Conservation (phyloP, 2,329 filamentous ascomycete species). For the Trichoderma pleuroti region DNA sequence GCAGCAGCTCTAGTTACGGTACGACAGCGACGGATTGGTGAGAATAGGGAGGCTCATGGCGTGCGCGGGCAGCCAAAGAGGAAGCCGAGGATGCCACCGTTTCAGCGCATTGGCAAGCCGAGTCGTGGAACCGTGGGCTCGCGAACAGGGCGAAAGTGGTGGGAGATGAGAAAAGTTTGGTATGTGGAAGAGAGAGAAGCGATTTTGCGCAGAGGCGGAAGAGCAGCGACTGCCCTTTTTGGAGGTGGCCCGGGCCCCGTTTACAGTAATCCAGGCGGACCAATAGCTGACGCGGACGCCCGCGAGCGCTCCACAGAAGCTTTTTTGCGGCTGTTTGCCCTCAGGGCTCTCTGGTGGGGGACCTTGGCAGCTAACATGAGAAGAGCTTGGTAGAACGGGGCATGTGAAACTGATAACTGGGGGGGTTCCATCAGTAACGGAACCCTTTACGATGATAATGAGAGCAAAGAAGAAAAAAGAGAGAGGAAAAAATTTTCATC, state of each 20-base stretch:
- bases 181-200: slow-evolving; percentile 14
- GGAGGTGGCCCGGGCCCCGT: slow-evolving; percentile 10
- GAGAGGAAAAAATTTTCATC: background rate
- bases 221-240: slow-evolving; percentile 17
- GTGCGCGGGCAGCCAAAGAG: slow-evolving; percentile 21
- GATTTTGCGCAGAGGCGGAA: slow-evolving; percentile 11
- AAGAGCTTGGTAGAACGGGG: background rate
- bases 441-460: background rate
- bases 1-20: slow-evolving; percentile 18
- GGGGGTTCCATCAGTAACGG: background rate
- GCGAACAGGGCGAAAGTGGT: background rate
- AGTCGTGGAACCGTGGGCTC: slow-evolving; percentile 17
- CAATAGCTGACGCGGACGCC: background rate
- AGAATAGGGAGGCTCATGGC: slow-evolving; percentile 12
- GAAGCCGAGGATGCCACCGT: slow-evolving; percentile 15
- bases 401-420: background rate
- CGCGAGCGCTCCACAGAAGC: slow-evolving; percentile 1
- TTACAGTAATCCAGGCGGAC: background rate
- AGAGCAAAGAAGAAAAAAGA: background rate
- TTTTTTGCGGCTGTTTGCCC: slow-evolving; percentile 17
- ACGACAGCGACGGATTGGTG: slow-evolving; percentile 4
- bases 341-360: slow-evolving; percentile 8
- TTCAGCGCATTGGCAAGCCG: slow-evolving; percentile 24
- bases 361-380: background rate
- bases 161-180: slow-evolving; percentile 7